A percentile compares a stretch with the other conserved stretches of the same genome.
These are phyloP conservation scores for Naganishia sp. DNA, from an alignment of 1,284 basidiomycete genomes.

Conservation along the genomic window DNA sequence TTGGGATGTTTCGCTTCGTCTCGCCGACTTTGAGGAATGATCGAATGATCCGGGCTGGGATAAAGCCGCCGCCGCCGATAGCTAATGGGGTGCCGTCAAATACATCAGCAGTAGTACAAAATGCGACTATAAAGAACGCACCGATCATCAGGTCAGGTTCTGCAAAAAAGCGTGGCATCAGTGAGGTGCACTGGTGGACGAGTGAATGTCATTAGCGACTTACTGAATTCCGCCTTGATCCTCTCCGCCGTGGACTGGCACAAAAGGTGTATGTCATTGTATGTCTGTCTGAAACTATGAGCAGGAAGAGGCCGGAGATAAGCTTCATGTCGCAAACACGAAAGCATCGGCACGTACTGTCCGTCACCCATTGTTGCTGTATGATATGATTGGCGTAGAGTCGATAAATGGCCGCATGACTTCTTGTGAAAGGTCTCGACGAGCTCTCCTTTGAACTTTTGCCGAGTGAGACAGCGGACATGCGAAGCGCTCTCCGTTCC, in stretches of 20 bases:
- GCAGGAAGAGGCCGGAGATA: background rate
- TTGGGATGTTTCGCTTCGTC: conserved; percentile 74
- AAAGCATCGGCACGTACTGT: conserved; percentile 13
- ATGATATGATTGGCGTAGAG: background rate
- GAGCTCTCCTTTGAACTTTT: no score
- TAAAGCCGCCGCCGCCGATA: conserved; percentile 70
- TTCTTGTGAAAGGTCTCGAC: background rate
- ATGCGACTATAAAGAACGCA: background rate
- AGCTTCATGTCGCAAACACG: background rate
- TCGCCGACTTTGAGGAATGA: conserved; percentile 76
- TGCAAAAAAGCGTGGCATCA: background rate
- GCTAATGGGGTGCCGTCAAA: conserved; percentile 48
- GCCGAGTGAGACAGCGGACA: no score
- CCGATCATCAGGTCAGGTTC: conserved; percentile 36
- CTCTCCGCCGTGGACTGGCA: conserved; percentile 48
- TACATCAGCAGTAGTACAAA: background rate
- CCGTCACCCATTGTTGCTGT: conserved; percentile 30
- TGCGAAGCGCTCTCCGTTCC: no score
- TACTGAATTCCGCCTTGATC: conserved; percentile 53
- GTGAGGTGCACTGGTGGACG: background rate
- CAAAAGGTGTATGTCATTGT: conserved; percentile 54
- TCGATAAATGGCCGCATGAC: background rate
- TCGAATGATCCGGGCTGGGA: conserved; percentile 88
- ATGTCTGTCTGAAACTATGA: conserved; percentile 46
- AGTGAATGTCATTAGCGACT: conserved; percentile 30